Conservation (phyloP, 2,329 filamentous ascomycete genomes). For the Scortechinia acanthostroma region DNA sequence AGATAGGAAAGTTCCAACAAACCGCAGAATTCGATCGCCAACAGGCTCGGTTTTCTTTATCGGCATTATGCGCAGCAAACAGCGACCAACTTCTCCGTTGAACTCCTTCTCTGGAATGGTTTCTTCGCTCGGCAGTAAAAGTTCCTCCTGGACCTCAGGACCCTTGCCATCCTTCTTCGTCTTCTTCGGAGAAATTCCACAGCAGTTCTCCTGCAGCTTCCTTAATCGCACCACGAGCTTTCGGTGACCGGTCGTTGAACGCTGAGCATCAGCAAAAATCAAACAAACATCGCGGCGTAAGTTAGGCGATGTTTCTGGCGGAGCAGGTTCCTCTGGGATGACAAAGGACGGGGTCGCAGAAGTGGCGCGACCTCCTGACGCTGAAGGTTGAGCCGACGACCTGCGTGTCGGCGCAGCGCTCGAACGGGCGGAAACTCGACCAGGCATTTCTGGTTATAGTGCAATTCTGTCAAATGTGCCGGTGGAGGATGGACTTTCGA, state of each 20-base stretch:
- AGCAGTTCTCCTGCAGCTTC: constrained; percentile 84
- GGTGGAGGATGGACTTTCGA: no score
- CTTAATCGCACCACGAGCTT: constrained; percentile 82
- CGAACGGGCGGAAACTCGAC: constrained; percentile 18
- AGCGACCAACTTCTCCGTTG: constrained; percentile 77
- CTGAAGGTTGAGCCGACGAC: constrained; percentile 18
- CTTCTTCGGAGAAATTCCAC: constrained; percentile 39
- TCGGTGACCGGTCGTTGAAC: constrained; percentile 80
- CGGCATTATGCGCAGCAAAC: constrained; percentile 72
- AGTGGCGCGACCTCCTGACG: constrained; percentile 28
- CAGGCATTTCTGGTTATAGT: no score
- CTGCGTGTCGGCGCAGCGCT: constrained; percentile 16
- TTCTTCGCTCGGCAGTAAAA: constrained; percentile 29
- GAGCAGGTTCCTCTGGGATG: constrained; percentile 43
- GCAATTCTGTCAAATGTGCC: no score
- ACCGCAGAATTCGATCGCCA: constrained; percentile 78
- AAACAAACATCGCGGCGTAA: constrained; percentile 69
- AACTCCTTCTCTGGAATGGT: constrained; percentile 82
- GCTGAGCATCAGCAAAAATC: constrained; percentile 76
- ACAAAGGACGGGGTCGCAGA: constrained; percentile 38
- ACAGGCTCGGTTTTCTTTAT: constrained; percentile 88
- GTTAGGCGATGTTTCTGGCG: constrained; percentile 64
- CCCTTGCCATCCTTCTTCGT: constrained; percentile 21
- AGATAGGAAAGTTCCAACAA: constrained; percentile 79
- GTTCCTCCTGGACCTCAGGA: constrained; percentile 37